phyloP scores from a whole-genome alignment of 1,139 yeast species.

The Candida freyschussii region DNA sequence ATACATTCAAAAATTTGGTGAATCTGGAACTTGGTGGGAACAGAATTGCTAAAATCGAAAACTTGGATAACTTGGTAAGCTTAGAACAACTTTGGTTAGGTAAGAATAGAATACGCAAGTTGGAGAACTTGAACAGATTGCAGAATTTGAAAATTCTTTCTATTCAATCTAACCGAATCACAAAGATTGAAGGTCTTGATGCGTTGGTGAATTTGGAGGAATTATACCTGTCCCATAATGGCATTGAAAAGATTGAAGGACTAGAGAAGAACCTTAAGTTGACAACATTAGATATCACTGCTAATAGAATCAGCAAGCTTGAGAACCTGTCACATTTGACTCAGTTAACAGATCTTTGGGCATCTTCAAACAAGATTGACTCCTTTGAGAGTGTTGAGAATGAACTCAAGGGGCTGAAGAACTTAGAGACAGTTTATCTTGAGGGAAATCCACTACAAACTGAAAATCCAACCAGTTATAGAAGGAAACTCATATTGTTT shows the following conservation, averaged over 20 bases:
- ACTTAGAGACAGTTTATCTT: constrained; percentile 83
- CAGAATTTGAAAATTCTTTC: constrained; percentile 69
- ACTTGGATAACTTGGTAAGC: constrained; percentile 46
- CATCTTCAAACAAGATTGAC: constrained; percentile 68
- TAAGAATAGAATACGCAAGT: constrained; percentile 66
- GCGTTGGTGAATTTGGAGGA: constrained; percentile 71
- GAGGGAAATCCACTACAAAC: constrained; percentile 92
- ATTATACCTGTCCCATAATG: constrained; percentile 84
- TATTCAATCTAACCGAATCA: constrained; percentile 81
- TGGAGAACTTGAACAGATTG: constrained; percentile 62
- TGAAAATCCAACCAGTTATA: constrained; percentile 70
- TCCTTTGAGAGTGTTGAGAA: constrained; percentile 64
- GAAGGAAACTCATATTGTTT: constrained; percentile 73
- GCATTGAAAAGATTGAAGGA: constrained; percentile 69
- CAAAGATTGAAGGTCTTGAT: constrained; percentile 78
- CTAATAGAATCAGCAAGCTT: constrained; percentile 59
- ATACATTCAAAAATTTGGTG: constrained; percentile 50
- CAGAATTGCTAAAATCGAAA: constrained; percentile 54
- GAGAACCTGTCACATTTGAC: constrained; percentile 62
- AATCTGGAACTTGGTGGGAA: constrained; percentile 93
- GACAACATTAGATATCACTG: constrained; percentile 74
- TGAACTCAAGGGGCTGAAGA: constrained; percentile 58
- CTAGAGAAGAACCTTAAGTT: constrained; percentile 67
- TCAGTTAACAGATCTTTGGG: constrained; percentile 88
- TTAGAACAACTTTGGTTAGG: constrained; percentile 90